These are phyloP conservation scores for Alternaria ventricosa DNA, from an alignment of 2,329 filamentous ascomycete genomes.

Conservation along the genomic window DNA sequence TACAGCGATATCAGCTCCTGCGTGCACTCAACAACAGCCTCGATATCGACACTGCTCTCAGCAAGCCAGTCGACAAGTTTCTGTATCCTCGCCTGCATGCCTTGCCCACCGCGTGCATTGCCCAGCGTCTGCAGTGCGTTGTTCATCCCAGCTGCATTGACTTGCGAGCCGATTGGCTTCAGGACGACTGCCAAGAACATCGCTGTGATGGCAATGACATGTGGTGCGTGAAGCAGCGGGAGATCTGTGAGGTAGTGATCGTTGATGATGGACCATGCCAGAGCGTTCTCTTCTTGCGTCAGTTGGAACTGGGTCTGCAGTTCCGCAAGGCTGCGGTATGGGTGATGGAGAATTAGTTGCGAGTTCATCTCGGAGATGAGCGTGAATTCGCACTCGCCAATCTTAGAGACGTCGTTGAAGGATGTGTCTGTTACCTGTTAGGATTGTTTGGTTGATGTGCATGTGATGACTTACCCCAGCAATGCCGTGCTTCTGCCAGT, in stretches of 20 bases:
- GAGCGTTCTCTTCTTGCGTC: slow-evolving; percentile 76
- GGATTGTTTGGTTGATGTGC: background rate
- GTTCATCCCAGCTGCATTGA: slow-evolving; percentile 50
- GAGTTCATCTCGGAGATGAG: slow-evolving; percentile 91
- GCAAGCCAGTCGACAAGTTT: slow-evolving; percentile 82
- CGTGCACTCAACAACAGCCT: slow-evolving; percentile 84
- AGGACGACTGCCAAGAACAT: slow-evolving; percentile 85
- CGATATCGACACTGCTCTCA: slow-evolving; percentile 84
- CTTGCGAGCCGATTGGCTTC: slow-evolving; percentile 65
- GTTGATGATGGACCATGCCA: slow-evolving; percentile 86
- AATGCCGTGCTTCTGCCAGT: slow-evolving; percentile 80
- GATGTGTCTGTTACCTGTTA: slow-evolving; percentile 38
- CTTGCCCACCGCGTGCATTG: slow-evolving; percentile 39
- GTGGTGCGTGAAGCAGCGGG: slow-evolving; percentile 84
- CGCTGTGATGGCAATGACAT: slow-evolving; percentile 84
- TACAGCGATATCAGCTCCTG: slow-evolving; percentile 93
- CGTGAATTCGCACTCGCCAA: slow-evolving; percentile 93
- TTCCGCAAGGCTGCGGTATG: slow-evolving; percentile 79
- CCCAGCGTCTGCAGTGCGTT: slow-evolving; percentile 47
- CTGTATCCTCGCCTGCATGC: slow-evolving; percentile 62
- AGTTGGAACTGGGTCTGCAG: slow-evolving; percentile 74
- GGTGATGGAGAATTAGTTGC: slow-evolving; percentile 88
- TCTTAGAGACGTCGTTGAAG: slow-evolving; percentile 73
- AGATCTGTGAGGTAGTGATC: slow-evolving; percentile 92
- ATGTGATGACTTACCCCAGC: slow-evolving; percentile 52